These are phyloP conservation scores for Cerioporus squamosus DNA, from an alignment of 1,284 basidiomycete genomes.

Conservation along the genomic window DNA sequence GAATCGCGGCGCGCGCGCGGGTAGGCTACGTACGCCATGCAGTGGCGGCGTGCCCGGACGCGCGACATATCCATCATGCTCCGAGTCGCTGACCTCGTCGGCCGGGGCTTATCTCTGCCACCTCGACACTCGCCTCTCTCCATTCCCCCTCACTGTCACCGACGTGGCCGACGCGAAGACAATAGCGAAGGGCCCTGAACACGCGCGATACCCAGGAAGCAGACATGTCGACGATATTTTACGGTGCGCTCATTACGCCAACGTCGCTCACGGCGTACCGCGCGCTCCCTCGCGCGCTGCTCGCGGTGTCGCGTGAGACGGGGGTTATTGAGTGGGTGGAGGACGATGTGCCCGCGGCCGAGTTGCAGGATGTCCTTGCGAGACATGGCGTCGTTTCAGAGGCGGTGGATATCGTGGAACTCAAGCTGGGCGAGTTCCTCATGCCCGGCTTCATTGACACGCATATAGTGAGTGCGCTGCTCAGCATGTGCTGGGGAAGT, in stretches of 20 bases:
- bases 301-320: constrained; percentile 54
- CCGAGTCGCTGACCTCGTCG: not conserved
- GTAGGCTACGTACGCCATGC: not conserved
- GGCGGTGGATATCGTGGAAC: constrained; percentile 44
- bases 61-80: not conserved
- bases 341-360: constrained; percentile 50
- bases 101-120: no score
- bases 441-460: constrained; percentile 92
- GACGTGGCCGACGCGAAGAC: not conserved
- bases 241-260: constrained; percentile 74
- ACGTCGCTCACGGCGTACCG: constrained; percentile 55
- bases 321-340: constrained; percentile 77
- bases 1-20: not conserved
- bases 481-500: not conserved
- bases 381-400: constrained; percentile 39
- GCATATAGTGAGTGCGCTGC: constrained; percentile 67
- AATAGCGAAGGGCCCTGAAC: not conserved
- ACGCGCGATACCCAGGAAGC: not conserved
- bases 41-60: not conserved
- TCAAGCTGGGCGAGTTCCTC: constrained; percentile 78
- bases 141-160: not conserved
- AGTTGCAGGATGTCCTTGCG: constrained; percentile 49
- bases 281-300: constrained; percentile 58
- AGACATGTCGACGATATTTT: constrained; percentile 52
- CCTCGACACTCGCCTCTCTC: not conserved